Conservation (phyloP, 2,329 filamentous ascomycete genomes). For the Fusarium sp. region DNA sequence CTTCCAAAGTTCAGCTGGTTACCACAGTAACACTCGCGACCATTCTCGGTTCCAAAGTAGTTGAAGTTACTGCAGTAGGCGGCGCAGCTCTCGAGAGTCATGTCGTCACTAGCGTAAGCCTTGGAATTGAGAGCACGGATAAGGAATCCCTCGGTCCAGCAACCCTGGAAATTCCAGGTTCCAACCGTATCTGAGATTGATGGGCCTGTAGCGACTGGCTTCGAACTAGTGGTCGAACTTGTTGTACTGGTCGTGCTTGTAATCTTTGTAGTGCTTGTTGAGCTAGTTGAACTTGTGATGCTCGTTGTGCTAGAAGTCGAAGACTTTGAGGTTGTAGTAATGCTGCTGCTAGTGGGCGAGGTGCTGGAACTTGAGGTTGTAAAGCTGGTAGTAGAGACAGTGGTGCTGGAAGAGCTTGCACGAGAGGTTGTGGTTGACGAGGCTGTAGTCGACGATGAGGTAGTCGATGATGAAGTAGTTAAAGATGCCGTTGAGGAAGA, state of each 20-base stretch:
- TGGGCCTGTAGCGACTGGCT: slow-evolving; percentile 44
- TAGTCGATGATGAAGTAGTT: background rate
- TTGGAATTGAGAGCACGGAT: slow-evolving; percentile 52
- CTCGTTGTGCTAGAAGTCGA: background rate
- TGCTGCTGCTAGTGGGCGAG: background rate
- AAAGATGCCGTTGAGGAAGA: background rate
- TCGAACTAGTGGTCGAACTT: slow-evolving; percentile 26
- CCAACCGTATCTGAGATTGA: slow-evolving; percentile 47
- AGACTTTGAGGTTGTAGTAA: background rate
- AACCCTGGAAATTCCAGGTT: slow-evolving; percentile 55
- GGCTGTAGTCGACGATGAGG: background rate
- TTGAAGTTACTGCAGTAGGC: slow-evolving; percentile 50
- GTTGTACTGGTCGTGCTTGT: slow-evolving; percentile 2
- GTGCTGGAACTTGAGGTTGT: background rate
- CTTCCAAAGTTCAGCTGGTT: slow-evolving; percentile 51
- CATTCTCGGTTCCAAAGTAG: slow-evolving; percentile 56
- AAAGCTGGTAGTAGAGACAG: background rate
- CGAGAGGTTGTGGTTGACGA: background rate
- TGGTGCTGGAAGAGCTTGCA: background rate
- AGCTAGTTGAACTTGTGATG: background rate
- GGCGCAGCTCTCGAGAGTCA: slow-evolving; percentile 56
- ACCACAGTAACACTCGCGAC: slow-evolving; percentile 58
- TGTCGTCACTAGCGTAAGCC: slow-evolving; percentile 51
- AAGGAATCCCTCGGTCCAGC: slow-evolving; percentile 54
- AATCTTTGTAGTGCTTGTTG: background rate